Evolutionary conservation across 1,284 basidiomycete genomes (phyloP).

Genomic region (Apiotrichum gracile): DNA sequence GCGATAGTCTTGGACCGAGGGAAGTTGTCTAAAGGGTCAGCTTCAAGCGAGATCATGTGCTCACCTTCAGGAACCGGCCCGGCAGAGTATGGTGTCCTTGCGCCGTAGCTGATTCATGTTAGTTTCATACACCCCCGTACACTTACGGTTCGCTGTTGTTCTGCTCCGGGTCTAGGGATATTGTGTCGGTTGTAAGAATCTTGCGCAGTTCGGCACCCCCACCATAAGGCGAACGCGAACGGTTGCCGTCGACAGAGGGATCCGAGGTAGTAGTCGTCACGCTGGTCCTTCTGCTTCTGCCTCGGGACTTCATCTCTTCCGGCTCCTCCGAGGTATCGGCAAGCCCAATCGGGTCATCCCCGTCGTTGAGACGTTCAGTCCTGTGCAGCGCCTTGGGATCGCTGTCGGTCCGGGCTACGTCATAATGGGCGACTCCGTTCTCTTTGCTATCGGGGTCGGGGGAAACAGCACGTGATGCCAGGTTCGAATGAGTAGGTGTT

Average conservation of each 20-base stretch:
- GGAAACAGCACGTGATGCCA: not conserved
- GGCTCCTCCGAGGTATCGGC: too few relatives aligned
- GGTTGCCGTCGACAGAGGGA: not conserved
- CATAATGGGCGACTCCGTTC: not conserved
- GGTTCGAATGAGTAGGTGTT: slow-evolving; percentile 3
- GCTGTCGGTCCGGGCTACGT: not conserved
- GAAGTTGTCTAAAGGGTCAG: slow-evolving; percentile 40
- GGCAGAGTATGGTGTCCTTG: not conserved
- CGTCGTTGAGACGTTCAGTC: not conserved
- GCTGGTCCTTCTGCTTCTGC: not conserved
- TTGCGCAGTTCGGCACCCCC: not conserved
- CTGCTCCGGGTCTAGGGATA: not conserved
- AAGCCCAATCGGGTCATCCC: too few relatives aligned
- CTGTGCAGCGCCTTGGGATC: not conserved
- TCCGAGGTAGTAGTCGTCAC: not conserved
- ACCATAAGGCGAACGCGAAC: not conserved
- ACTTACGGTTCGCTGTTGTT: not conserved
- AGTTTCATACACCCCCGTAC: too few relatives aligned
- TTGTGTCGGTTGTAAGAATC: not conserved
- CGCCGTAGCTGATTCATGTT: not conserved
- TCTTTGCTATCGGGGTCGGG: not conserved
- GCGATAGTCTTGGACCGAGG: slow-evolving; percentile 57
- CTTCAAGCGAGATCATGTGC: not conserved
- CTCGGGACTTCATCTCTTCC: too few relatives aligned
- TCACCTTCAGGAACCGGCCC: not conserved